phyloP scores from a whole-genome alignment of 2,329 filamentous ascomycete species.

The Blumeria hordei region DNA sequence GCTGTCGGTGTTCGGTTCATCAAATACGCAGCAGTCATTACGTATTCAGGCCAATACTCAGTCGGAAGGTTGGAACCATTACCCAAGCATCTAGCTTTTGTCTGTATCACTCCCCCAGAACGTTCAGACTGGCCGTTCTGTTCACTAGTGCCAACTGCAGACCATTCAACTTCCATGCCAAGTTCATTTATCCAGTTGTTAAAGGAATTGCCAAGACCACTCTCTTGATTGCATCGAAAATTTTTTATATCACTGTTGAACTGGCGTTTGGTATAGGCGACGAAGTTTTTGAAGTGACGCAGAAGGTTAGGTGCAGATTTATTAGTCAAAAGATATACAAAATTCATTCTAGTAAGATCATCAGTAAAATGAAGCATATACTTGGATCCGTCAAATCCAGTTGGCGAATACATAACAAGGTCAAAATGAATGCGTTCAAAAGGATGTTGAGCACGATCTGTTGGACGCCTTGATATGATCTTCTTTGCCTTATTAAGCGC shows the following conservation, averaged over 20 bases:
- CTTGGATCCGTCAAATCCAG: not conserved
- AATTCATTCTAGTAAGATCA: not conserved
- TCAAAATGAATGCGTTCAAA: slow-evolving; percentile 1
- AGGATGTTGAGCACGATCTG: too few relatives aligned
- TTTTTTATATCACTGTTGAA: too few relatives aligned
- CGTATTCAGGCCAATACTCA: not conserved
- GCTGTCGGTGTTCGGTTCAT: too few relatives aligned
- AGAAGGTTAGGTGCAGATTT: not conserved
- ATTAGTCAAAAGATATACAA: not conserved
- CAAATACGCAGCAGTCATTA: too few relatives aligned
- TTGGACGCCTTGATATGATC: too few relatives aligned
- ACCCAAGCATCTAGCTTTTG: not conserved
- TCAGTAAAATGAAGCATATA: not conserved
- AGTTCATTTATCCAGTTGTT: not conserved
- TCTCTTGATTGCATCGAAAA: too few relatives aligned
- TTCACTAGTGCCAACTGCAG: not conserved
- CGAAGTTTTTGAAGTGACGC: not conserved
- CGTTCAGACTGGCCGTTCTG: not conserved
- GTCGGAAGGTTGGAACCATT: not conserved
- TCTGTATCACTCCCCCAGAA: not conserved
- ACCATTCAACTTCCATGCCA: not conserved
- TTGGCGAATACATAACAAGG: not conserved
- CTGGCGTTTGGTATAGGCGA: too few relatives aligned
- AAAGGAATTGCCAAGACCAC: too few relatives aligned
- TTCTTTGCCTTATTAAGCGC: too few relatives aligned